Evolutionary conservation across 306 rosid species (phyloP).

Genomic region (Cucurbita ficifolia): DNA sequence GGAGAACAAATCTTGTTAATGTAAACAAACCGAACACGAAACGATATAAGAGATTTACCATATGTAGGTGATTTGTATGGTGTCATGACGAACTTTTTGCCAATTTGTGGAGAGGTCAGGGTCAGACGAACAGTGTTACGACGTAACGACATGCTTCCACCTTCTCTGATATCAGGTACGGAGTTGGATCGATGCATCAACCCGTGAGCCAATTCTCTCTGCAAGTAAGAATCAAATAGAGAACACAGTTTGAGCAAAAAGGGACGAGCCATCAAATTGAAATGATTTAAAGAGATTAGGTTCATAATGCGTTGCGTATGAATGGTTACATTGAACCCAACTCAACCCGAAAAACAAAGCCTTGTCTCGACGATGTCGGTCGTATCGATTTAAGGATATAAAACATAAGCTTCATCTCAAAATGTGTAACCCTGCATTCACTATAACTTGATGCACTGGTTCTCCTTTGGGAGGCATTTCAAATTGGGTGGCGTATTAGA

Average conservation of each 20-base stretch:
- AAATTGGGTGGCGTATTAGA: background rate
- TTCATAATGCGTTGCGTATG: background rate
- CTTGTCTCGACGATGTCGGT: background rate
- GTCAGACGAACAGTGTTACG: conserved; percentile 20
- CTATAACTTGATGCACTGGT: background rate
- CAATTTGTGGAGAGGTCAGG: conserved; percentile 23
- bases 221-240: conserved; percentile 10
- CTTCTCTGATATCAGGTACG: conserved; percentile 26
- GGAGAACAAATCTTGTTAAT: background rate
- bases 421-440: background rate
- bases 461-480: background rate
- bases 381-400: background rate
- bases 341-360: background rate
- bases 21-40: background rate
- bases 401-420: background rate
- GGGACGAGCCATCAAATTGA: background rate
- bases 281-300: background rate
- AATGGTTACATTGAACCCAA: background rate
- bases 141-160: conserved; percentile 18
- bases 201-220: conserved; percentile 32
- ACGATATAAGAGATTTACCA: conserved; percentile 10
- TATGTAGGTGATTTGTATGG: conserved; percentile 11
- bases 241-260: background rate
- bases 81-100: conserved; percentile 12
- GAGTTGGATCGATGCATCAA: conserved; percentile 35